Evolutionary conservation across 768 basidiomycete genomes (phyloP), one percentile per base, ranked within the genome.

Genomic region (Exidia glandulosa): DNA sequence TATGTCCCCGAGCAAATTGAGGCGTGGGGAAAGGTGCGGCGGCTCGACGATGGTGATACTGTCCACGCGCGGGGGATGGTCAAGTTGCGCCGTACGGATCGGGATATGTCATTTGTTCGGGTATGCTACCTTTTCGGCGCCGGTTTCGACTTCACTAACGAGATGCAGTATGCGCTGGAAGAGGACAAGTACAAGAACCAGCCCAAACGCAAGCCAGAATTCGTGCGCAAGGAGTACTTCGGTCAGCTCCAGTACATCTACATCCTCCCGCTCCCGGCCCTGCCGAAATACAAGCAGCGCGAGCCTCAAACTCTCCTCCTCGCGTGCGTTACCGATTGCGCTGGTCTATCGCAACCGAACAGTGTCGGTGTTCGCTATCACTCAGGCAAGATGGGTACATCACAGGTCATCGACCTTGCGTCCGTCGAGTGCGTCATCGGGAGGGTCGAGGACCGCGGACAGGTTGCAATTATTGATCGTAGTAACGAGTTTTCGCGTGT

Each of bases 161-260:
- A n/a, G n/a, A n/a, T 58, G 32, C 41, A 75, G 74, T 75, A 75
- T 62, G 67, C 73, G 37, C 45, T 69, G 14, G 60, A 68, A 41
- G 64, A 74, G 19, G 74, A 76, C 61, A 60, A 41, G 31, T 60
- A 70, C 58, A 66, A 68, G 2, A 59, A 57, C 9, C 37, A 61
- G 16, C 60, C 41, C 10, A 57, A 62, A 2, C 47, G 52, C 3
- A 47, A 54, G 1, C 13, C 47, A 2, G 54, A 33, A 9, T 56
- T 57, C n/a, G 58, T 60, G 31, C 14, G 37, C 7, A 31, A 48
- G 16, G 63, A 66, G 14, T 74, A 69, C 61, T 77, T 65, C 63
- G 74, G 75, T 1, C 71, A 72, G 60, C 69, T 77, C 2, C 60
- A 68, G 54, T 57, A 66, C 36, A 67, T 77, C 19, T 62, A 72